Evolutionary conservation across 225 moss, liverwort and hornwort species (phyloP).

Genomic region (Pseudoscleropodium purum): DNA sequence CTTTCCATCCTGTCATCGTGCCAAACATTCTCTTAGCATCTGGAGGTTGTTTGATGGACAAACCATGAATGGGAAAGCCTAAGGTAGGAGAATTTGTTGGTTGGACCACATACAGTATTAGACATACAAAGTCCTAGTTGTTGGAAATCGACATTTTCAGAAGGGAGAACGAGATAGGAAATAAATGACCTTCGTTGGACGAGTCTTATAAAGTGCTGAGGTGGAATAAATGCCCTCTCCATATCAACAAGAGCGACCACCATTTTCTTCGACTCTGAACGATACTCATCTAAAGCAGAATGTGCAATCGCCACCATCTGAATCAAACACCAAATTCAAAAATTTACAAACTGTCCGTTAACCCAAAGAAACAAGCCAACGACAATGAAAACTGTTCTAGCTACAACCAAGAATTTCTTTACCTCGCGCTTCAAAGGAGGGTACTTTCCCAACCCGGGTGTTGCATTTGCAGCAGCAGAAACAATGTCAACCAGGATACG

Average conservation of each 20-base stretch:
- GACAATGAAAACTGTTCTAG: neutral
- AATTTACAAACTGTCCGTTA: neutral
- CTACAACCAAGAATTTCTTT: neutral
- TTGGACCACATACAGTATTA: neutral
- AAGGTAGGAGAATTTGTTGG: neutral
- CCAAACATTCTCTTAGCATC: neutral
- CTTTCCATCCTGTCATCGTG: slow-evolving; percentile 65
- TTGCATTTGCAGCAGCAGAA: slow-evolving; percentile 70
- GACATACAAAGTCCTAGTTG: neutral
- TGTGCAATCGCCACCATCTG: slow-evolving; percentile 97
- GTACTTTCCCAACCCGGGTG: slow-evolving; percentile 90
- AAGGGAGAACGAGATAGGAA: neutral
- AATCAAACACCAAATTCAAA: neutral
- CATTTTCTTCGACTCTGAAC: slow-evolving; percentile 86
- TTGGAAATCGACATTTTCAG: neutral
- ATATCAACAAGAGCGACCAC: slow-evolving; percentile 91
- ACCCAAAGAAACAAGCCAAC: neutral
- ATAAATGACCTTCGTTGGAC: slow-evolving; percentile 73
- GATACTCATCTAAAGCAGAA: slow-evolving; percentile 81
- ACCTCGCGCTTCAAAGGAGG: slow-evolving; percentile 97
- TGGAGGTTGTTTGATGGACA: neutral
- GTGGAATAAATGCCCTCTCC: slow-evolving; percentile 92
- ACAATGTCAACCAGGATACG: slow-evolving; percentile 89
- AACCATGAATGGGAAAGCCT: neutral
- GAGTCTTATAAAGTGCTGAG: slow-evolving; percentile 96